Conservation (phyloP, 2,329 filamentous ascomycete genomes). For the Botrytis porri region DNA sequence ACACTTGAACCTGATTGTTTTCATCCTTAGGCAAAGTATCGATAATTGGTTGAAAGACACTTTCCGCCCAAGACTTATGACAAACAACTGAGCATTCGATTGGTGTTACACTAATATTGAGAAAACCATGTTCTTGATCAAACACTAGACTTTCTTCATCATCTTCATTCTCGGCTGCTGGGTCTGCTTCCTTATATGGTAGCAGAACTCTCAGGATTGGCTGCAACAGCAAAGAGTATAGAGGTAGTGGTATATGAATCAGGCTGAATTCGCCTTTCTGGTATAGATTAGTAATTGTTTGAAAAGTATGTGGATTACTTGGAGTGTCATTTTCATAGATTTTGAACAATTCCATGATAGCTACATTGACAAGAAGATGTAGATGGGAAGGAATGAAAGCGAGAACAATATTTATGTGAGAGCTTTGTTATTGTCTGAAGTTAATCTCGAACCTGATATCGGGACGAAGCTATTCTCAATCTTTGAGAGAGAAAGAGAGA, state of each 20-base stretch:
- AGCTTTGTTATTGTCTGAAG: neutral
- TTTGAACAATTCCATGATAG: neutral
- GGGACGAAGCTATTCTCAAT: neutral
- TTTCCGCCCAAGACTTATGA: slow-evolving; percentile 68
- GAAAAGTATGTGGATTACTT: neutral
- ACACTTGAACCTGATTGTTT: slow-evolving; percentile 64
- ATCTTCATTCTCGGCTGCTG: slow-evolving; percentile 34
- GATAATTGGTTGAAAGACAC: slow-evolving; percentile 73
- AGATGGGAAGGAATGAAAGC: neutral
- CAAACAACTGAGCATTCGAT: slow-evolving; percentile 93
- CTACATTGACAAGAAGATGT: neutral
- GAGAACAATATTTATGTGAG: neutral
- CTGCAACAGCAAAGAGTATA: slow-evolving; percentile 77
- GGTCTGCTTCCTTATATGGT: slow-evolving; percentile 50
- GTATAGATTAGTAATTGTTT: slow-evolving; percentile 28
- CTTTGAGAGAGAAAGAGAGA: neutral
- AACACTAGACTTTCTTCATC: slow-evolving; percentile 47
- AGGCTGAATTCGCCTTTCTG: slow-evolving; percentile 86
- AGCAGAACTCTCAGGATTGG: slow-evolving; percentile 83
- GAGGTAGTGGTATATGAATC: slow-evolving; percentile 81
- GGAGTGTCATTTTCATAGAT: neutral
- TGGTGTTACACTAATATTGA: slow-evolving; percentile 90
- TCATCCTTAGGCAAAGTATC: slow-evolving; percentile 55
- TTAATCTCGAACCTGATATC: neutral
- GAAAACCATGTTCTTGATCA: slow-evolving; percentile 69